phyloP scores from a whole-genome alignment of 2,329 filamentous ascomycete genomes.

The Conoideocrella luteorostrata region DNA sequence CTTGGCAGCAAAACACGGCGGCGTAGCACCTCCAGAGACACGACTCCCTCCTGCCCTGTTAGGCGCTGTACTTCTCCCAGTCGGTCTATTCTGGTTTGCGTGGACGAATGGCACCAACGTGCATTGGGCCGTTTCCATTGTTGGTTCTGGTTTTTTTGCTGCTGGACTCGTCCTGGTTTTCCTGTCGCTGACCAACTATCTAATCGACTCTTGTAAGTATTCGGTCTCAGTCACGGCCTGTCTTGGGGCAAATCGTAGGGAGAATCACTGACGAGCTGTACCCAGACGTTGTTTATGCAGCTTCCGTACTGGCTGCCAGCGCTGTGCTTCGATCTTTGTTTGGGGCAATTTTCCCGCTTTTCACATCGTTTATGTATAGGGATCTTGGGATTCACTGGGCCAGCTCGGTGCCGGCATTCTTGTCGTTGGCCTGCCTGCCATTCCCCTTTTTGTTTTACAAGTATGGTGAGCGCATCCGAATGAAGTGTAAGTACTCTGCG shows the following conservation, averaged over 20 bases:
- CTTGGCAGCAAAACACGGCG: slow-evolving; percentile 39
- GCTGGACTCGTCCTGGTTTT: slow-evolving; percentile 58
- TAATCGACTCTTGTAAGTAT: slow-evolving; percentile 54
- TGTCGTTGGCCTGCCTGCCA: slow-evolving; percentile 64
- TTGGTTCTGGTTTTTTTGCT: slow-evolving; percentile 43
- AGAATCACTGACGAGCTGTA: no score
- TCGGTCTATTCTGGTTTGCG: slow-evolving; percentile 59
- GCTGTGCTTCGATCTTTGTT: slow-evolving; percentile 66
- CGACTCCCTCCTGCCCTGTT: slow-evolving; percentile 55
- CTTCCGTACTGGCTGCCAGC: slow-evolving; percentile 67
- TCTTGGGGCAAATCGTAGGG: no score
- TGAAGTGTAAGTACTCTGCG: slow-evolving; percentile 62
- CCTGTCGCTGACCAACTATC: slow-evolving; percentile 58
- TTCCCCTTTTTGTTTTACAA: slow-evolving; percentile 72
- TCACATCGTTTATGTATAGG: slow-evolving; percentile 54
- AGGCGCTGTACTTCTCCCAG: slow-evolving; percentile 51
- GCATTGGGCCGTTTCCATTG: slow-evolving; percentile 49
- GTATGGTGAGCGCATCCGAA: slow-evolving; percentile 57
- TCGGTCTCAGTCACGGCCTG: no score
- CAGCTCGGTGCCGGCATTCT: slow-evolving; percentile 64
- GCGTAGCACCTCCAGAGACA: slow-evolving; percentile 56
- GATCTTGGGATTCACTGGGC: slow-evolving; percentile 71
- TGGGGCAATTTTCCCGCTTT: slow-evolving; percentile 66
- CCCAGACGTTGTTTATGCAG: slow-evolving; percentile 67
- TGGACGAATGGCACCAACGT: slow-evolving; percentile 53